Percentiles rank a stretch among this genome's conserved stretches.
These are phyloP conservation scores for Lentinula detonsa DNA, from an alignment of 768 basidiomycete species.

Conservation along the genomic window DNA sequence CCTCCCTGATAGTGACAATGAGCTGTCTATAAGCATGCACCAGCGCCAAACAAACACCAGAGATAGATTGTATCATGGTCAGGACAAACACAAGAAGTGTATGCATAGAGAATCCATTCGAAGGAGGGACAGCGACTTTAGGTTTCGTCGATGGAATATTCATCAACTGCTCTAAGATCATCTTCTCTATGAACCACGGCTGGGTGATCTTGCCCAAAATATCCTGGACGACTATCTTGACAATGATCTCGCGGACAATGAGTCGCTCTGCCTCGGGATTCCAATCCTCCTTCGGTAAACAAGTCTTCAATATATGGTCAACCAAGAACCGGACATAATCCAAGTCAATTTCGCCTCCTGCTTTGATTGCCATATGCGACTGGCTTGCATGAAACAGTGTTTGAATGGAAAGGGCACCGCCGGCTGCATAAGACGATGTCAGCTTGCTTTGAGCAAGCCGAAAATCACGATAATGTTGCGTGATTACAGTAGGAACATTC, in stretches of 20 bases:
- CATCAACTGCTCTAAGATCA: conserved; percentile 62
- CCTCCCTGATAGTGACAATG: conserved; percentile 56
- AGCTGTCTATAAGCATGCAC: conserved; percentile 65
- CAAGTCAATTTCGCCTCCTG: conserved; percentile 61
- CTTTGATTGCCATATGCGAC: conserved; percentile 73
- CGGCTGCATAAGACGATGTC: conserved; percentile 64
- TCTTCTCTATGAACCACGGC: conserved; percentile 85
- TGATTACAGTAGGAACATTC: conserved; percentile 59
- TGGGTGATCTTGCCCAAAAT: conserved; percentile 68
- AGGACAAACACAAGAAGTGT: conserved; percentile 63
- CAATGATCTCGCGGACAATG: conserved; percentile 78
- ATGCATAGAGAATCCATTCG: conserved; percentile 30
- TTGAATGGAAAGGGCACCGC: conserved; percentile 55
- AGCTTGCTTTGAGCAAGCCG: conserved; percentile 59
- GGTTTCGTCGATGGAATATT: conserved; percentile 18
- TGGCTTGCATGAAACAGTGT: conserved; percentile 77
- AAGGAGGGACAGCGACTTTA: conserved; percentile 19
- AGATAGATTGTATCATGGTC: conserved; percentile 67
- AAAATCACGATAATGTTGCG: conserved; percentile 77
- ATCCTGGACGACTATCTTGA: conserved; percentile 69
- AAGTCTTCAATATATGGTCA: conserved; percentile 67
- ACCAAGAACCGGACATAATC: conserved; percentile 78
- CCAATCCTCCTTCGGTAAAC: conserved; percentile 76
- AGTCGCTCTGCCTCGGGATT: conserved; percentile 72
- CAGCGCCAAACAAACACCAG: conserved; percentile 61